phyloP scores from a whole-genome alignment of 2,329 filamentous ascomycete genomes.

The Amphichorda felina region DNA sequence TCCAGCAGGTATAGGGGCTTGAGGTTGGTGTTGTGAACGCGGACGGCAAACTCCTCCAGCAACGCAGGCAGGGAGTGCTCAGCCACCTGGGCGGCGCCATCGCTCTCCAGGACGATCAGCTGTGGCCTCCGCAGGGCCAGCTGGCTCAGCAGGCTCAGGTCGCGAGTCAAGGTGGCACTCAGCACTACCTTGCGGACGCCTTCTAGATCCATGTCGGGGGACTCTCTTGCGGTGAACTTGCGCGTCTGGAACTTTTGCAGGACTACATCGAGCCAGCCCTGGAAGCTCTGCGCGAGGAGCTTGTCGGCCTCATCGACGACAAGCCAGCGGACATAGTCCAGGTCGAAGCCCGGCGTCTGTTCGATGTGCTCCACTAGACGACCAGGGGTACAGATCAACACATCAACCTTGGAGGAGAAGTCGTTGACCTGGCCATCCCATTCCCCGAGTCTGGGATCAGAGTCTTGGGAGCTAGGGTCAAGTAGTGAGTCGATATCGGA shows the following conservation, averaged over 20 bases:
- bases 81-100: slow-evolving; percentile 22
- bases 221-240: slow-evolving; percentile 39
- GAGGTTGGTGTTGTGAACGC: slow-evolving; percentile 55
- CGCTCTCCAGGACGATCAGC: slow-evolving; percentile 61
- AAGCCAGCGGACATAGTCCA: slow-evolving; percentile 74
- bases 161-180: slow-evolving; percentile 84
- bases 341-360: slow-evolving; percentile 68
- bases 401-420: slow-evolving; percentile 64
- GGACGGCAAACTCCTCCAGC: slow-evolving; percentile 54
- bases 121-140: slow-evolving; percentile 63
- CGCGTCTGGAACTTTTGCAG: slow-evolving; percentile 45
- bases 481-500: slow-evolving; percentile 5
- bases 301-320: slow-evolving; percentile 93
- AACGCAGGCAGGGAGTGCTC: slow-evolving; percentile 47
- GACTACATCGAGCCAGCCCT: slow-evolving; percentile 73
- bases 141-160: slow-evolving; percentile 67
- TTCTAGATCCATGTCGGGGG: slow-evolving; percentile 36
- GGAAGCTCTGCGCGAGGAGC: slow-evolving; percentile 80
- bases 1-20: slow-evolving; percentile 82
- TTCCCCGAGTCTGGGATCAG: slow-evolving; percentile 18
- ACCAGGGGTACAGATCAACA: slow-evolving; percentile 85
- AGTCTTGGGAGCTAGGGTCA: slow-evolving; percentile 4
- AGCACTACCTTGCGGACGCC: slow-evolving; percentile 71
- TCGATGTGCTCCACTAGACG: slow-evolving; percentile 84
- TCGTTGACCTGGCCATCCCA: slow-evolving; percentile 43